Base-by-base conservation (phyloP, 23 red algal species). In the Gracilaria vermiculophylla region DNA sequence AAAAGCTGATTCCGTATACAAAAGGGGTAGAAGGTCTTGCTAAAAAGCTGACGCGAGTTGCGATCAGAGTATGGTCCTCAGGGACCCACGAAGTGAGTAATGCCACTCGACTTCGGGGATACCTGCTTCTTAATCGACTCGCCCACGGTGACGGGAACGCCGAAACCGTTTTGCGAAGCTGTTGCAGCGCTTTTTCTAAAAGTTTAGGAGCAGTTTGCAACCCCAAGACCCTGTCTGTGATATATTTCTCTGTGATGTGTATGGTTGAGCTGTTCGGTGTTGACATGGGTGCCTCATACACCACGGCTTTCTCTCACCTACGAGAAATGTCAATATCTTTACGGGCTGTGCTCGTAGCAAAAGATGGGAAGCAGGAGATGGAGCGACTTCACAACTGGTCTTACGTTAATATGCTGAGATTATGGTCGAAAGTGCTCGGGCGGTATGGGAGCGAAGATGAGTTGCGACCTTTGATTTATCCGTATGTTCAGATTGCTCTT, bases 211-310 rank as follows among this genome's bases (percentile, higher is more conserved):
- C 58, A 29, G 78, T 57, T 43, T 83, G 80, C 52, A 83, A 82
- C 62, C 84, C 80, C 15, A 87, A 76, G 31, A 87, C 78, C 5
- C 78, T 90, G 0, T 60, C 83, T 56, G 20, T 53, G 44, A 82
- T 89, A 17, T 47, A 77, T 12, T 95, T 95, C 71, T 69, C 77
- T 21, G 66, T 85, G 37, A 80, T 73, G 62, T 89, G 82, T 48
- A 10, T 95, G 6, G 85, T 95, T 34, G 92, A 95, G 43, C 58
- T 95, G 33, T 87, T 87, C 62, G 84, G 81, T 23, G 35, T 95
- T 53, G 92, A 95, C 42, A 80, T 95, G 83, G 92, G 81, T 34
- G 79, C 69, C 20, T 85, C 92, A 36, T 95, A 95, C 42, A 85
- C 84, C 37, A 85, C 70, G 0, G 87, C 81, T 14, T 95, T 95